These are phyloP conservation scores for Colletotrichum liriopes DNA, from an alignment of 2,329 filamentous ascomycete species.

Conservation along the genomic window DNA sequence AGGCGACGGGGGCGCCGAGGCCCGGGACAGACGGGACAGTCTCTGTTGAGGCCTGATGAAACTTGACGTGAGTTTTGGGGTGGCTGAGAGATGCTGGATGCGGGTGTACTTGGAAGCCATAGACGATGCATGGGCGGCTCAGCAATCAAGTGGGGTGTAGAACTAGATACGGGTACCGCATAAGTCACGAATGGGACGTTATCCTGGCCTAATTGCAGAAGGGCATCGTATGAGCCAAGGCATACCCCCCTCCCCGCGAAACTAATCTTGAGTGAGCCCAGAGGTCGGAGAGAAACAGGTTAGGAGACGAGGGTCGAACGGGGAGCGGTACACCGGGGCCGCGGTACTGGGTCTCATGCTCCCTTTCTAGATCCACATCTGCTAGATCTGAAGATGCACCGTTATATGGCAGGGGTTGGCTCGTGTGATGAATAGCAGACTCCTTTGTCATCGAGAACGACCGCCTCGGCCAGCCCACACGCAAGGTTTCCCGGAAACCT, in stretches of 20 bases:
- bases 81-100: not conserved
- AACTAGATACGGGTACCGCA: not conserved
- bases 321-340: not conserved
- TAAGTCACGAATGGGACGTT: not conserved
- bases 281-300: not conserved
- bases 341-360: not conserved
- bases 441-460: no score
- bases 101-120: not conserved
- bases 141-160: not conserved
- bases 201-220: not conserved
- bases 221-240: not conserved
- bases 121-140: no score
- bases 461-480: no score
- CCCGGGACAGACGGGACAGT: constrained; percentile 36
- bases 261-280: not conserved
- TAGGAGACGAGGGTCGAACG: not conserved
- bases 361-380: no score
- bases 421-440: no score
- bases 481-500: no score
- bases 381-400: no score
- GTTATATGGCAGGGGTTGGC: no score
- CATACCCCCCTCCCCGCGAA: not conserved
- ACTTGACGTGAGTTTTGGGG: no score
- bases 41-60: not conserved
- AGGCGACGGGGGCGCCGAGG: constrained; percentile 37